These are phyloP conservation scores for Adansonia digitata DNA, from an alignment of 345 rosid genomes.

Conservation along the genomic window DNA sequence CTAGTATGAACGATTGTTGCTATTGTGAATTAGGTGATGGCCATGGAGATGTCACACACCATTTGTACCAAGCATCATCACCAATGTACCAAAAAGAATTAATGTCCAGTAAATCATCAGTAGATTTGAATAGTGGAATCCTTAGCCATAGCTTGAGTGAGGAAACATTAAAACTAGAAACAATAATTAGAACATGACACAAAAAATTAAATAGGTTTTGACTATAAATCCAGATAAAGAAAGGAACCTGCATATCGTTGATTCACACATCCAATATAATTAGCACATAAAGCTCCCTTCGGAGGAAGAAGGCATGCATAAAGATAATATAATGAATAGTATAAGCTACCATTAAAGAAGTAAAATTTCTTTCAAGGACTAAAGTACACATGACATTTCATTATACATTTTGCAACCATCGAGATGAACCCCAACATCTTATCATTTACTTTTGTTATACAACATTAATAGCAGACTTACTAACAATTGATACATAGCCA, in stretches of 20 bases:
- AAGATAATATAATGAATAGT: slow-evolving; percentile 15
- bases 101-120: slow-evolving; percentile 50
- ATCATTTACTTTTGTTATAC: too few relatives aligned
- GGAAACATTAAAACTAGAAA: slow-evolving; percentile 12
- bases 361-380: neutral
- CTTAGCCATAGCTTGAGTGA: slow-evolving; percentile 66
- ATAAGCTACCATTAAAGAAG: neutral
- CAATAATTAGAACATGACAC: slow-evolving; percentile 7
- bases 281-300: slow-evolving; percentile 68
- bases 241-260: slow-evolving; percentile 75
- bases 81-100: too few relatives aligned
- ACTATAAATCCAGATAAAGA: slow-evolving; percentile 4
- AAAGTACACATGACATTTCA: neutral
- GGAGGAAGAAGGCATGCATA: slow-evolving; percentile 99
- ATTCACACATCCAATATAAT: slow-evolving; percentile 90
- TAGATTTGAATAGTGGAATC: slow-evolving; percentile 53
- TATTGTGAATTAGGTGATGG: too few relatives aligned
- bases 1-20: too few relatives aligned
- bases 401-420: neutral
- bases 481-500: too few relatives aligned
- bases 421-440: too few relatives aligned
- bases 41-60: too few relatives aligned
- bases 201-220: neutral
- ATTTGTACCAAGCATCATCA: too few relatives aligned
- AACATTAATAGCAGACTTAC: too few relatives aligned